Percentiles rank a stretch among this genome's conserved stretches.
These are phyloP conservation scores for Capsicum pubescens DNA, from an alignment of 257 asterid genomes.

Conservation along the genomic window DNA sequence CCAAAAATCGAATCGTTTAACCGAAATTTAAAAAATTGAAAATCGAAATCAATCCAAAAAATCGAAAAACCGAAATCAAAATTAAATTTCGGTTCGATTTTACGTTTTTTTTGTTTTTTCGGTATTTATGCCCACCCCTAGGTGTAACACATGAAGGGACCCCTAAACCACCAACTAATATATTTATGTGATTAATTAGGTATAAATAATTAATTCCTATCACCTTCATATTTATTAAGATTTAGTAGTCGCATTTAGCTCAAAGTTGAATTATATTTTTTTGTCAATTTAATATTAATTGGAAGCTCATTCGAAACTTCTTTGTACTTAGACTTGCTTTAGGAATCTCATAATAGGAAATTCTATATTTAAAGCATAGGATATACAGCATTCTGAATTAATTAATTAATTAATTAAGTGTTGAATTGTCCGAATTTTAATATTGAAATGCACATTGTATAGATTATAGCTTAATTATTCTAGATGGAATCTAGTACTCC, in stretches of 20 bases:
- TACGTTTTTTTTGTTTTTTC: too few relatives aligned
- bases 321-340: neutral
- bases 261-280: neutral
- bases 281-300: neutral
- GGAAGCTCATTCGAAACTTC: constrained; percentile 14
- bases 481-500: neutral
- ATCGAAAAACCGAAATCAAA: too few relatives aligned
- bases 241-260: neutral
- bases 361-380: neutral
- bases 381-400: neutral
- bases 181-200: neutral
- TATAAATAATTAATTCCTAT: neutral
- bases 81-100: too few relatives aligned
- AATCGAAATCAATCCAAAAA: too few relatives aligned
- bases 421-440: neutral
- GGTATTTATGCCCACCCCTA: too few relatives aligned
- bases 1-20: too few relatives aligned
- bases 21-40: too few relatives aligned
- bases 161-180: neutral
- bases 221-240: neutral
- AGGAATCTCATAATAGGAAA: neutral
- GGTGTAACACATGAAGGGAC: neutral
- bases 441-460: neutral
- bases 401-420: neutral
- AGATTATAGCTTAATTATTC: neutral